Evolutionary conservation across 1,139 yeast species (phyloP).

Genomic region (Yamadazyma membranifaciens): DNA sequence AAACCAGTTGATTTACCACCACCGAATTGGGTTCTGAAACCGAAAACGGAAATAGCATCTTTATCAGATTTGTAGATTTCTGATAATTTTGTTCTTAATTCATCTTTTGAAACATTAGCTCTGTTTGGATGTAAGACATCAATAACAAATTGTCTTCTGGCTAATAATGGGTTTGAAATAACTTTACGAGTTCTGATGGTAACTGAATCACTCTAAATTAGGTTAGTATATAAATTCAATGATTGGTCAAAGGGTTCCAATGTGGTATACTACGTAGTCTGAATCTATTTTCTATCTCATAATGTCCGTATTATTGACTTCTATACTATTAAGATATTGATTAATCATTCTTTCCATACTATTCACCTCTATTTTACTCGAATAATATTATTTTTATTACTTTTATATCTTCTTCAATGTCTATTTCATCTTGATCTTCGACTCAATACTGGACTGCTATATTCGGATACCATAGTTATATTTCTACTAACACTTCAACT

Average conservation of each 20-base stretch:
- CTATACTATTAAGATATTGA: too few relatives aligned
- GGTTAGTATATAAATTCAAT: conserved; percentile 31
- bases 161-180: conserved; percentile 98
- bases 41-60: conserved; percentile 98
- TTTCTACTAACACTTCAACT: too few relatives aligned
- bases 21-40: conserved; percentile 99
- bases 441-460: too few relatives aligned
- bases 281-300: neutral
- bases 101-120: conserved; percentile 99
- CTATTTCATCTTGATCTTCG: too few relatives aligned
- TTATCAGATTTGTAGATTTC: conserved; percentile 96
- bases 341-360: too few relatives aligned
- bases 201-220: conserved; percentile 87
- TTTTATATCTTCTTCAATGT: too few relatives aligned
- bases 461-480: too few relatives aligned
- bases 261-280: neutral
- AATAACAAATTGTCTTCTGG: conserved; percentile 99
- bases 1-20: conserved; percentile 99
- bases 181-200: conserved; percentile 99
- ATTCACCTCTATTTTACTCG: too few relatives aligned
- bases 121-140: conserved; percentile 99
- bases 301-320: neutral
- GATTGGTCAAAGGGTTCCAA: too few relatives aligned
- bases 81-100: conserved; percentile 97
- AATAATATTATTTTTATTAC: too few relatives aligned